Evolutionary conservation across 305 asterid species (phyloP).

Genomic region (Andrographis paniculata): DNA sequence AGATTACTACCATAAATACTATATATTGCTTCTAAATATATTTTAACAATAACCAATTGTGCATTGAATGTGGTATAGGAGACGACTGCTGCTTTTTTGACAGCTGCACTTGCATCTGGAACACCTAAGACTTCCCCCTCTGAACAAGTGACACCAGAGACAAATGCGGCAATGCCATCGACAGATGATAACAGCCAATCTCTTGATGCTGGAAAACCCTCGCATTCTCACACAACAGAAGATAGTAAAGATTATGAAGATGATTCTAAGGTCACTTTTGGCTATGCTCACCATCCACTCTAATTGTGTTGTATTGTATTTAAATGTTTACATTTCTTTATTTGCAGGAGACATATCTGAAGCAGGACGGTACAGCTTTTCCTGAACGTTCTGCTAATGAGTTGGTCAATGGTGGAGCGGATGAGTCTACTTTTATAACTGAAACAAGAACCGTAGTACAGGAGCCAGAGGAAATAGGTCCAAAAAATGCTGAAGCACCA

Average conservation of each 20-base stretch:
- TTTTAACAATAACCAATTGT: no score
- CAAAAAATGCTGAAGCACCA: conserved; percentile 23
- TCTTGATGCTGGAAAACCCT: conserved; percentile 20
- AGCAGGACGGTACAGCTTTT: conserved; percentile 23
- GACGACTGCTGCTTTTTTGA: conserved; percentile 67
- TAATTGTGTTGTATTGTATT: conserved; percentile 10
- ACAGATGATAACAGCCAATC: conserved; percentile 21
- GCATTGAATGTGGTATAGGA: conserved; percentile 44
- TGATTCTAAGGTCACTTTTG: conserved; percentile 36
- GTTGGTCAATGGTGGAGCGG: conserved; percentile 21
- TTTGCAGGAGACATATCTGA: conserved; percentile 39
- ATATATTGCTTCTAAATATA: no score
- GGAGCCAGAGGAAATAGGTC: conserved; percentile 23
- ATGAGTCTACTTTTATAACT: conserved; percentile 25
- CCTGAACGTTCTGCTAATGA: conserved; percentile 25
- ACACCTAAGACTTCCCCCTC: conserved; percentile 31
- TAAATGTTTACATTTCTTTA: conserved; percentile 16
- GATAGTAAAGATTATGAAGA: conserved; percentile 27
- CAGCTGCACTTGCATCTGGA: conserved; percentile 69
- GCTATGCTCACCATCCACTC: conserved; percentile 9
- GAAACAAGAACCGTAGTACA: conserved; percentile 26
- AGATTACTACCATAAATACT: no score
- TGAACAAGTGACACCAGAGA: conserved; percentile 38
- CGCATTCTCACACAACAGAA: conserved; percentile 26
- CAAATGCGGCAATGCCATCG: conserved; percentile 25